Percentiles rank a stretch among this genome's conserved stretches.
phyloP scores from a whole-genome alignment of 352 stramenopile species.

The Chrysophaeum taylorii region DNA sequence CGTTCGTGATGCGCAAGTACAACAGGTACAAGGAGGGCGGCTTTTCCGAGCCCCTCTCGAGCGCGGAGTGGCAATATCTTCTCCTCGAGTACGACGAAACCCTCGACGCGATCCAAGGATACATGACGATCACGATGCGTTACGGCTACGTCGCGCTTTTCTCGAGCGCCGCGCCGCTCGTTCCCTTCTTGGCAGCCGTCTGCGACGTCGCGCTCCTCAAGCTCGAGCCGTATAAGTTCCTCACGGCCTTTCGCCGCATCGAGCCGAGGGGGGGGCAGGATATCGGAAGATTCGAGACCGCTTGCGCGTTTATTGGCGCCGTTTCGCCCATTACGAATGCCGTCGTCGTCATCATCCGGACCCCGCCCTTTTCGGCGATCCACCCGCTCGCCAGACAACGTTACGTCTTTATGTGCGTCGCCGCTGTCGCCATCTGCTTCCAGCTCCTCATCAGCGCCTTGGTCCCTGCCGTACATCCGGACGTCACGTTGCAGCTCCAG shows the following conservation, averaged over 20 bases:
- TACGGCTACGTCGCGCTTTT: conserved; percentile 9
- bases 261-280: not conserved
- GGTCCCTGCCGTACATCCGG: no score
- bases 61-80: not conserved
- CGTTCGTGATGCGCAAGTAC: not conserved
- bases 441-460: not conserved
- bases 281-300: not conserved
- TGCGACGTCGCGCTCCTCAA: not conserved
- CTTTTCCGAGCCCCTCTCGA: not conserved
- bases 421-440: not conserved
- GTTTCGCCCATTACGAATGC: not conserved
- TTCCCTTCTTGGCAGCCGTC: not conserved
- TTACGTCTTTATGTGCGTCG: not conserved
- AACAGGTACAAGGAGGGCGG: not conserved
- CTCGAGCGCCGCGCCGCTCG: not conserved
- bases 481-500: not conserved
- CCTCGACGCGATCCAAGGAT: not conserved
- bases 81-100: conserved; percentile 8
- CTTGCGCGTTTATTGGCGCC: not conserved
- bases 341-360: not conserved
- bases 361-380: not conserved
- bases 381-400: not conserved
- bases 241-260: not conserved
- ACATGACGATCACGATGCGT: not conserved
- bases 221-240: not conserved